Evolutionary conservation across 345 rosid species (phyloP).

Genomic region (Brassica juncea): DNA sequence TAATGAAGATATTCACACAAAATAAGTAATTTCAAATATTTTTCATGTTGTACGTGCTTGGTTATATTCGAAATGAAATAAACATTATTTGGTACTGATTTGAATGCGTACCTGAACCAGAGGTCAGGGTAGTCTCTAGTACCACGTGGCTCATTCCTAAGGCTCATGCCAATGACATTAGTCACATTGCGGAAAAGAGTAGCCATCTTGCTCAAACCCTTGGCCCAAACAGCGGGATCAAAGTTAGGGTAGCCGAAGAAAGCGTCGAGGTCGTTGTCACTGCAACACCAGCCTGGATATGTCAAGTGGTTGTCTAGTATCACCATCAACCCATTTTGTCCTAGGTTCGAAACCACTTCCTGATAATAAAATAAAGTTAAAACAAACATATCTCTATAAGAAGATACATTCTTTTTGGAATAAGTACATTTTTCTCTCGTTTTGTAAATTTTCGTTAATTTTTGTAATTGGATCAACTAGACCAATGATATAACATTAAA

Average conservation of each 20-base stretch:
- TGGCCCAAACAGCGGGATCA: constrained; percentile 66
- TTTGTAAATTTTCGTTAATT: neutral
- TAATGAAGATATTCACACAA: no score
- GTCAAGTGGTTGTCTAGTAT: constrained; percentile 80
- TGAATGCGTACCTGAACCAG: constrained; percentile 67
- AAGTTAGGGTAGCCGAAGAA: constrained; percentile 80
- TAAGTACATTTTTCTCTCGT: neutral
- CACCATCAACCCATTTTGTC: constrained; percentile 68
- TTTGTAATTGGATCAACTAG: neutral
- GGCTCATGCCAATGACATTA: constrained; percentile 77
- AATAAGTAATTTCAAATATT: neutral
- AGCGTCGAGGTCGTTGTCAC: constrained; percentile 67
- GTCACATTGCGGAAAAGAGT: constrained; percentile 54
- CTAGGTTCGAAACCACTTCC: constrained; percentile 75
- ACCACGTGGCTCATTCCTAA: constrained; percentile 87
- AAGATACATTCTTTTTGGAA: neutral
- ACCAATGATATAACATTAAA: neutral
- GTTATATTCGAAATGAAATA: neutral
- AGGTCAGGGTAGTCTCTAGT: constrained; percentile 61
- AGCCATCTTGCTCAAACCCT: constrained; percentile 70
- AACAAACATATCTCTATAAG: neutral
- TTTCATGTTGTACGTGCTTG: neutral
- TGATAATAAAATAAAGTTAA: constrained; percentile 27
- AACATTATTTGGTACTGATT: neutral
- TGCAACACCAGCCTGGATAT: constrained; percentile 91